A percentile compares a stretch with the other conserved stretches of the same genome.
Evolutionary conservation across 1,284 basidiomycete species (phyloP).

Genomic region (Chondrostereum purpureum): DNA sequence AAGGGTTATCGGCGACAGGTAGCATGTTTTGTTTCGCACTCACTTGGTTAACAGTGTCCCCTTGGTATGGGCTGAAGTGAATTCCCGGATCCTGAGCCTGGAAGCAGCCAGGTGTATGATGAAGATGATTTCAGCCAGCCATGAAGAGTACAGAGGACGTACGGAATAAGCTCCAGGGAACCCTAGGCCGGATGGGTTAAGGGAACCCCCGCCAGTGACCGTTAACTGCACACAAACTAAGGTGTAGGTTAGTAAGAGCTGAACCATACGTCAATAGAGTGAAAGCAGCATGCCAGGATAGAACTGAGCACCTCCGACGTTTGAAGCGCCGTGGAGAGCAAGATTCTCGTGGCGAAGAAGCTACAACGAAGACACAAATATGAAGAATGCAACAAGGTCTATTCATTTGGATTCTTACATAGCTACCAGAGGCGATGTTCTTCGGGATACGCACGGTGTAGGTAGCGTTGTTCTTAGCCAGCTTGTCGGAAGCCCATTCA

Average conservation of each 20-base stretch:
- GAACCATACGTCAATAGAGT: background rate
- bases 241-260: no score
- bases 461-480: constrained; percentile 26
- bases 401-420: constrained; percentile 18
- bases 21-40: background rate
- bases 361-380: constrained; percentile 13
- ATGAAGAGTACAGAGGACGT: no score
- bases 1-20: background rate
- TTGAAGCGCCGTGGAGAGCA: constrained; percentile 27
- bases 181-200: constrained; percentile 28
- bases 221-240: constrained; percentile 26
- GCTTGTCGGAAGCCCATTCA: constrained; percentile 28
- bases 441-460: constrained; percentile 28
- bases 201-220: constrained; percentile 27
- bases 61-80: constrained; percentile 28
- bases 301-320: constrained; percentile 29
- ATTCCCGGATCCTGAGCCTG: constrained; percentile 28
- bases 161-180: constrained; percentile 30
- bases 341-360: constrained; percentile 31
- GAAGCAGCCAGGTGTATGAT: no score
- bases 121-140: no score
- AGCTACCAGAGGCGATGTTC: constrained; percentile 27
- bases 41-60: constrained; percentile 28
- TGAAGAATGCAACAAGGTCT: no score
- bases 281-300: constrained; percentile 22